phyloP scores from a whole-genome alignment of 208 protist species.

The Trypanosoma lewisi region DNA sequence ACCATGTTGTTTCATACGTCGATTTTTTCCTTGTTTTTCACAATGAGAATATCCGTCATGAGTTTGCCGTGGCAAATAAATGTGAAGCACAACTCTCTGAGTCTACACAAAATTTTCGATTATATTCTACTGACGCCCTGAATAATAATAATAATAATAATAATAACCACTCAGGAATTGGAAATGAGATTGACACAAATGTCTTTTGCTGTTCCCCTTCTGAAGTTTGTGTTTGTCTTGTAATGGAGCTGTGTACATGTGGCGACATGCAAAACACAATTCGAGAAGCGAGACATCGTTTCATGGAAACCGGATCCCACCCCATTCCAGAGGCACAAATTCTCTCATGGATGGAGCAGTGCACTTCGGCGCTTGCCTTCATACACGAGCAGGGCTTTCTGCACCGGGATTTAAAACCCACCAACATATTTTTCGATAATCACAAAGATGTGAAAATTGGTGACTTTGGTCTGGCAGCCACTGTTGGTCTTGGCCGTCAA shows the following conservation, averaged over 20 bases:
- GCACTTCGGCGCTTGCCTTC: conserved; percentile 63
- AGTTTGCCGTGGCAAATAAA: conserved; percentile 34
- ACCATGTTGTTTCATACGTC: conserved; percentile 79
- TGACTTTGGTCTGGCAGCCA: conserved; percentile 87
- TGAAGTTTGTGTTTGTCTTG: conserved; percentile 66
- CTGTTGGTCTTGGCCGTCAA: conserved; percentile 53
- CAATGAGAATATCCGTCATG: conserved; percentile 41
- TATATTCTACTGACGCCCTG: conserved; percentile 26
- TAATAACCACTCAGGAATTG: neutral
- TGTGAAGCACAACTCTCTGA: conserved; percentile 6
- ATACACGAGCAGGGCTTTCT: conserved; percentile 84
- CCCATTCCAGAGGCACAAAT: conserved; percentile 56
- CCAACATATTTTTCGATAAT: conserved; percentile 89
- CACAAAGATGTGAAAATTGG: conserved; percentile 76
- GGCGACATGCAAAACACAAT: conserved; percentile 74
- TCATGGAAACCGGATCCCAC: conserved; percentile 73
- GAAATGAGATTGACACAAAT: conserved; percentile 2
- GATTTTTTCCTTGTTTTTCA: conserved; percentile 89
- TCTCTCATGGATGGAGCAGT: conserved; percentile 81
- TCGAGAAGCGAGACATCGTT: conserved; percentile 46
- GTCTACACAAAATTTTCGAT: neutral
- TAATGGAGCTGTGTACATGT: conserved; percentile 84
- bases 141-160: conserved; percentile 6
- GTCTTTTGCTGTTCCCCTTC: neutral
- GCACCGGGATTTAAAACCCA: conserved; percentile 90